Evolutionary conservation across 2,329 filamentous ascomycete species (phyloP), one percentile per base, ranked within the genome.

Genomic region (Trichophyton benhamiae): DNA sequence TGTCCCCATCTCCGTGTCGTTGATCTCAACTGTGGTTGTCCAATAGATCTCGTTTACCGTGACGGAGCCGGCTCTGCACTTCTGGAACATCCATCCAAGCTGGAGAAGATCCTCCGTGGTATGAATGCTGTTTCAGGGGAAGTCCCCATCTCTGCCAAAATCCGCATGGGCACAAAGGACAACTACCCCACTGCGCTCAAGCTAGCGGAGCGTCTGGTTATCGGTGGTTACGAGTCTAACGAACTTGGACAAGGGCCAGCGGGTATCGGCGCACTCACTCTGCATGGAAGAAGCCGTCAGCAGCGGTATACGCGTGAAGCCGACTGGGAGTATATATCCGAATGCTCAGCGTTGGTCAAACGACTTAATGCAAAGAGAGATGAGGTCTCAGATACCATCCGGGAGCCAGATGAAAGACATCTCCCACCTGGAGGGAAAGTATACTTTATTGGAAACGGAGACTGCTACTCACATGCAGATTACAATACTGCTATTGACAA

Each of bases 1-100:
- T 85, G 91, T 62, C 91, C 94, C 2, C 84, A 90, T 68, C 81
- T 99, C 20, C 88, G 94, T 41, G 84, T 96, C 44, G 88, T 99
- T 66, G 94, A 99, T 70, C 79, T 99, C 67, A 99, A 99, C 78
- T 97, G 92, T 69, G 94, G 94, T 52, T 99, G 94, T 71, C 94
- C 94, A 3, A 96, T 99, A 70, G 94, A 99, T 71, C 83, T 96
- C 67, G 87, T 99, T 59, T 97, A 85, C 79, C 86, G 91, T 68
- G 82, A 87, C 53, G 94, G 94, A 58, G 90, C 89, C 46, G 94
- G 94, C 3, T 96, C 92, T 20, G 92, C 89, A 1, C 83, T 99
- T 15, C 84, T 99, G n/a, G 94, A 99, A 69, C 81, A 86, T 60
- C 88, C 84, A 33, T 85, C 85, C 62, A 97, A 96, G 75, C 78